Evolutionary conservation across 805 yeast genomes (phyloP), one percentile per base, ranked within the genome.

Genomic region (Lipomyces kockii): DNA sequence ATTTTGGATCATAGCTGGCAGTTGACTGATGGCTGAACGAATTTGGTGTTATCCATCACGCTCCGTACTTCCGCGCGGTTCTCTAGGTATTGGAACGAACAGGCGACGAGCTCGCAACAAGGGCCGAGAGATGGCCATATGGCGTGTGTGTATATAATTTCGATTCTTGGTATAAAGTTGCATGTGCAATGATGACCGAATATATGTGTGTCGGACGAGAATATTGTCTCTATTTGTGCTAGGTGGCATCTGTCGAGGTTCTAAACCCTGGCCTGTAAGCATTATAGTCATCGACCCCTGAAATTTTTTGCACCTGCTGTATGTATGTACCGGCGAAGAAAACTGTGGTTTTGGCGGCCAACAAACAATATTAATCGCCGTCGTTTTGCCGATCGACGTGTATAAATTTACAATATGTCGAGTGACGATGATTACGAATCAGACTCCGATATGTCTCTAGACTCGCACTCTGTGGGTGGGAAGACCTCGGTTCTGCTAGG

Each of bases 401-500:
- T 37, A 37, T 43, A n/a, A n/a, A n/a, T 43, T 7, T 14, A 34
- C 61, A 46, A 34, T 55, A 62, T 66, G 66, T 59, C 64, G 14
- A 11, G 35, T 22, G 51, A 55, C 35, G 32, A 58, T 35, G 66
- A 63, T 54, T 68, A 70, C 39, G 69, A 71, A 25, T 63, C 70
- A 29, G 73, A 70, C 39, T 66, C 72, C 5, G 73, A 71, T 29
- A 22, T 43, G n/a, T 43, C 63, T n/a, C 52, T 56, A 12, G 63
- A 34, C 17, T 53, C 67, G 11, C 58, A 12, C 20, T 53, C 69
- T 27, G 62, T 55, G 37, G n/a, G 49, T 20, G 68, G 70, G 12
- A 62, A 64, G 32, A 78, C 81, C 5, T 64, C 74, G 6, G 80
- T 78, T 1, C 65, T 77, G 6, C 76, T 80, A 1, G 83, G 82